Base-by-base conservation (phyloP, 495 filamentous ascomycete genomes). In the Podospora sp. region DNA sequence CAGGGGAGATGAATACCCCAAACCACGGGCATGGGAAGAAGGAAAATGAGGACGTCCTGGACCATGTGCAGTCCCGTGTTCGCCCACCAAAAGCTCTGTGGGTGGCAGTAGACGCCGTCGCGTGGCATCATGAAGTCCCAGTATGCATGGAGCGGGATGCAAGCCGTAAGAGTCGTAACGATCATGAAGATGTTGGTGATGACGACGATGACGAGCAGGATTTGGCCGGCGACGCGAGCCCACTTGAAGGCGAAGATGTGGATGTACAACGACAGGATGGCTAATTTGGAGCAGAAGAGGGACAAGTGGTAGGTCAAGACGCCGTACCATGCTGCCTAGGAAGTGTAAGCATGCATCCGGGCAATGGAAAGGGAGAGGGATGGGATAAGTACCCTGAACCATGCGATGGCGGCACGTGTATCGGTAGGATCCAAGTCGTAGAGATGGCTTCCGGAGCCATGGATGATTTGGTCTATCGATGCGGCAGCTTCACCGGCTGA, bases 261-360 rank as follows among this genome's bases (percentile, higher is more conserved):
- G 27, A 77, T 74, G 69, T 82, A 82, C 40, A 82, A 73, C 9
- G 66, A 65, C 9, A 82, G 53, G 51, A 79, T 77, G 27, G 77
- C 76, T 25, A 79, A 52, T 52, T 81, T 81, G 35, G 73, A 69
- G 70, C 77, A 75, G 29, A 58, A 71, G 7, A 79, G 68, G 11
- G 70, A 71, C 6, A 75, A 55, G 20, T 55, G 36, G 66, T 77
- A 77, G 55, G 74, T 74, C 20, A 76, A 35, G 14, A 76, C 65
- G n/a, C 69, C 67, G 65, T 74, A 74, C 73, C 75, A 77, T 14
- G 73, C 69, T 6, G 73, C 67, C 74, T 75, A 46, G 24, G 9
- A 25, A 22, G 16, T 6, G 49, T 66, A 29, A 52, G 55, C 8
- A 26, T 21, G 62, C 9, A 49, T 63, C 12, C 11, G 6, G n/a